phyloP scores from a whole-genome alignment of 371 early-diverging fungal genomes.

The Mucor racemosus region DNA sequence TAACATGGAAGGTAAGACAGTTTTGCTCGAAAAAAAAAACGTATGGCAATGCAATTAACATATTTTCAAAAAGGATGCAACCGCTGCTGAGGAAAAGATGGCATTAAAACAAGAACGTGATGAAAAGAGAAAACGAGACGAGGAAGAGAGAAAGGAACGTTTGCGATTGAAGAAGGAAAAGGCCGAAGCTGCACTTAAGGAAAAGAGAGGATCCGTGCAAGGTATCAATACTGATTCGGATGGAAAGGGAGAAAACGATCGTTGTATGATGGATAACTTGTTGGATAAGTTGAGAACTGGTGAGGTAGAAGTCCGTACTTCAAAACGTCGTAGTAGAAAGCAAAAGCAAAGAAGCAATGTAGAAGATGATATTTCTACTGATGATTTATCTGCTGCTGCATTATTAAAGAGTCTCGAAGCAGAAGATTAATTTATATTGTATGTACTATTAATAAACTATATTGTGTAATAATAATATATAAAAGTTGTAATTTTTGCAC shows the following conservation, averaged over 20 bases:
- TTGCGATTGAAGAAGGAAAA: conserved; percentile 32
- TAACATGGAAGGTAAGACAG: conserved; percentile 33
- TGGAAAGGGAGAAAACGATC: conserved; percentile 29
- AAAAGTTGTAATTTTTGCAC: too few relatives aligned
- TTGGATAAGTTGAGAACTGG: conserved; percentile 37
- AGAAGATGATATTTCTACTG: neutral
- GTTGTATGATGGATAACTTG: conserved; percentile 41
- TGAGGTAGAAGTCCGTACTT: conserved; percentile 32
- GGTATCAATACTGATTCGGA: conserved; percentile 28
- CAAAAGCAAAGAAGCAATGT: neutral
- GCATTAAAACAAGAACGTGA: conserved; percentile 41
- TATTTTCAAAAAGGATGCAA: conserved; percentile 30
- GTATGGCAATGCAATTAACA: neutral
- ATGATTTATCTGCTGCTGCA: conserved; percentile 25
- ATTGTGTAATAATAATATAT: too few relatives aligned
- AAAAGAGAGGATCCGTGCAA: conserved; percentile 26
- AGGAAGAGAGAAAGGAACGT: conserved; percentile 41
- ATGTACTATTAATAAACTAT: neutral
- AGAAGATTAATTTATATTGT: conserved; percentile 9
- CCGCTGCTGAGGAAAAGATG: conserved; percentile 46
- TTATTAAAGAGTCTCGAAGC: conserved; percentile 26
- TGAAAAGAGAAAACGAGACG: conserved; percentile 41
- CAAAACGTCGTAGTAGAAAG: conserved; percentile 26
- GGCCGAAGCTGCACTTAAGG: conserved; percentile 27
- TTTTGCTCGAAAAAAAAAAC: neutral